Evolutionary conservation across 1,284 basidiomycete genomes (phyloP).

Genomic region (Cystobasidiaceae sp.): DNA sequence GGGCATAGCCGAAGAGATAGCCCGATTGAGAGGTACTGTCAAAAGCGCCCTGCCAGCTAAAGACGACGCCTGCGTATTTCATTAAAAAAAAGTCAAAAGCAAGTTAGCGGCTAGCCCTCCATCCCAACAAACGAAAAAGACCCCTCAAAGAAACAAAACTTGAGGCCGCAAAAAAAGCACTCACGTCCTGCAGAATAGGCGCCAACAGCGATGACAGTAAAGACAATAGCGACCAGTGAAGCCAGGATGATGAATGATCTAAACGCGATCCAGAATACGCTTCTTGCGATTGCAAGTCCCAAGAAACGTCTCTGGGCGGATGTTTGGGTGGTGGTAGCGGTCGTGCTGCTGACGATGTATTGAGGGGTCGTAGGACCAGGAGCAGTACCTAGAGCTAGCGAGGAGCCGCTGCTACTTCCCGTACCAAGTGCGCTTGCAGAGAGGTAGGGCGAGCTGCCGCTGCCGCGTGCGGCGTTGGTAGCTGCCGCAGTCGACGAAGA

Average conservation of each 20-base stretch:
- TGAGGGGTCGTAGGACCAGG: too few species aligned
- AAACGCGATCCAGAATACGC: background rate
- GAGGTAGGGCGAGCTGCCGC: too few species aligned
- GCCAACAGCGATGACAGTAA: conserved; percentile 18
- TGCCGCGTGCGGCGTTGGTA: too few species aligned
- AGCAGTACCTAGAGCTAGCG: too few species aligned
- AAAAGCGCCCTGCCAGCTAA: conserved; percentile 17
- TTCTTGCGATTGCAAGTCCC: background rate
- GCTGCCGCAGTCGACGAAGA: too few species aligned
- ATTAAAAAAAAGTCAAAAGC: background rate
- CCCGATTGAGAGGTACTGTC: conserved; percentile 7
- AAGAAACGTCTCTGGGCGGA: background rate
- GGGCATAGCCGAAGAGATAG: background rate
- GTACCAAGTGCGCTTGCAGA: too few species aligned
- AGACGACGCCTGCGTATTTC: conserved; percentile 15
- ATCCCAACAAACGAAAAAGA: background rate
- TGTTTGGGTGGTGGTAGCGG: background rate
- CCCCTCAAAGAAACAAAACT: background rate
- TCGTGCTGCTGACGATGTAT: background rate
- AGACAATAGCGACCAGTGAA: background rate
- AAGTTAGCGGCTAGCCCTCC: background rate
- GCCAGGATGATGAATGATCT: background rate
- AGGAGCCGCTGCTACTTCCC: too few species aligned
- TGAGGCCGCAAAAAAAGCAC: background rate
- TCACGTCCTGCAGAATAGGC: conserved; percentile 5